Base-by-base conservation (phyloP, 1,139 yeast species). In the Saccharomyces uvarum region DNA sequence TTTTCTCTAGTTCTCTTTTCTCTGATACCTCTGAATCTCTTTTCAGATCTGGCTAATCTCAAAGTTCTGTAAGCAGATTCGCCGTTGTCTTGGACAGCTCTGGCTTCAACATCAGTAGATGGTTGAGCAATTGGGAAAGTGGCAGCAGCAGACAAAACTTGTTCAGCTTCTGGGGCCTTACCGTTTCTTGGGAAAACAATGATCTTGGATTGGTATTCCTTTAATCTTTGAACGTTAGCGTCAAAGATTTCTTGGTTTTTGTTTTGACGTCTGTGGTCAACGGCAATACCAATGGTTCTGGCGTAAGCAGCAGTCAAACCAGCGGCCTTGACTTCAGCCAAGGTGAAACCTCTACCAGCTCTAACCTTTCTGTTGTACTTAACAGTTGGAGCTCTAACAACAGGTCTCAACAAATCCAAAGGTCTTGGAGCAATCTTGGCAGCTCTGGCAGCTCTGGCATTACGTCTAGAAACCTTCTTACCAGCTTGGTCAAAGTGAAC, bases 191-290 rank as follows among this genome's bases (percentile, higher is more conserved):
- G 97, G 81, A 91, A 90, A 73, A 91, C 84, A 72, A 95, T 93
- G 78, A 95, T 84, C 82, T 91, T 91, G 72, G 95, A 81, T 81
- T 85, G 82, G 95, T 89, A 95, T 79, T 89, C 96, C 81, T 88
- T 81, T 77, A 93, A 86, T 84, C 99, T 90, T 76, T 84, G 88
- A 73, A 93, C 98, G 80, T 93, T 93, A 73, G 83, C 80, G 75
- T 91, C 95, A 71, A 90, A 88, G 71, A 88, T 91, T 82, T 91
- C 99, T 73, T 88, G 88, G 71, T 93, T 86, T 82, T 88, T 90
- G 96, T 93, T 95, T 77, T 87, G 95, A 82, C 99, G 93, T 84
- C 99, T 93, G 95, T 88, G 96, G 84, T 93, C 99, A 73, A 93
- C 99, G 70, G 99, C 88, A 73, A 93, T 88, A 78, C 99, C 99